Evolutionary conservation across 2,329 filamentous ascomycete genomes (phyloP), one percentile per base, ranked within the genome.

Genomic region (Fusarium anguioides): DNA sequence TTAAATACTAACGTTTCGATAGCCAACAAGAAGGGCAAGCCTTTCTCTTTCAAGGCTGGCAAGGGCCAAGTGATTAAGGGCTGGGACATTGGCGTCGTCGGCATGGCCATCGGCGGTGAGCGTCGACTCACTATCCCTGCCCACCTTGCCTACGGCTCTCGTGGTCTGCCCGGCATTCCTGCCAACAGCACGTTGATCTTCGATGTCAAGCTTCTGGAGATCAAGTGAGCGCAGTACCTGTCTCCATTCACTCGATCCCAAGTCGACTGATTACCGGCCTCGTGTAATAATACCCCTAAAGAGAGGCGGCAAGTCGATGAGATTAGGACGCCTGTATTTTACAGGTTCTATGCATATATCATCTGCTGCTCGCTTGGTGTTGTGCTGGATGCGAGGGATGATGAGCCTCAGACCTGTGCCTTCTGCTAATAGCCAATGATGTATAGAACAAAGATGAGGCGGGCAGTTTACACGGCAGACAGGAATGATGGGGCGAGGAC

Each of bases 11-110:
- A 75, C 72, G 60, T 21, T 6, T 12, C 15, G 68, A 40, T 74
- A 94, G 93, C 94, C 81, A 98, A 99, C 87, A 99, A 98, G 87
- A 97, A 96, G 85, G 96, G 96, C 75, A 94, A 97, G 84, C 95
- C 96, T 59, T 99, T 99, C 84, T 87, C 87, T 71, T 98, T 98
- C 89, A 97, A 95, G 86, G 89, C 96, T 64, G 96, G 96, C 72
- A 89, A 90, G 77, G 94, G 94, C 64, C 93, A 98, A 81, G 96
- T 99, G 75, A 99, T 99, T 85, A 96, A 97, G 87, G 96, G 96
- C 72, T 98, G 96, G 96, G 96, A 99, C 79, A 88, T 98, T 69
- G 96, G 96, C 81, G 84, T 99, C 72, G 86, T 87, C 72, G 96
- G 96, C 81, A 97, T 99, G 93, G 85, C 90, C 72, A 90, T 94